Evolutionary conservation across 75 land plant genomes (phyloP).

Genomic region (Isoetes taiwanensis): DNA sequence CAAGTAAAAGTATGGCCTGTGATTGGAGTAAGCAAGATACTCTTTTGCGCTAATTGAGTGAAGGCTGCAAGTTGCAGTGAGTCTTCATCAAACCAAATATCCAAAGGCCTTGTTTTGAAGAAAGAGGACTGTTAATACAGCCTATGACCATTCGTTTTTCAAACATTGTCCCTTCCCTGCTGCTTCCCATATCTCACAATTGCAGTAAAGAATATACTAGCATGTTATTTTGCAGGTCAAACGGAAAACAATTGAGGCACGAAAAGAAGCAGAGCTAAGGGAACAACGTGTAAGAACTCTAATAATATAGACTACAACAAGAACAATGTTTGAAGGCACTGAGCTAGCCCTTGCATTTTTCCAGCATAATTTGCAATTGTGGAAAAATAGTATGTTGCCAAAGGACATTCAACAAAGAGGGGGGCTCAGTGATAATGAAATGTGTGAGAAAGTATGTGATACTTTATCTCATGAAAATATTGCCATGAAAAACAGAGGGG

Average conservation of each 20-base stretch:
- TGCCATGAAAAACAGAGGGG: too few species aligned
- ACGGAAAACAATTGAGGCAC: constrained; percentile 24
- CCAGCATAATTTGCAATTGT: not conserved
- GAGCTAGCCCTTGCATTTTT: not conserved
- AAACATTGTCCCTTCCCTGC: too few species aligned
- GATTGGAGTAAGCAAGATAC: too few species aligned
- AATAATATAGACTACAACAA: not conserved
- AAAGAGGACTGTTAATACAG: too few species aligned
- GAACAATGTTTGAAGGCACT: not conserved
- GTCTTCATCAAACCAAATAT: too few species aligned
- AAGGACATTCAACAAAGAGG: too few species aligned
- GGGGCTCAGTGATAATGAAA: not conserved
- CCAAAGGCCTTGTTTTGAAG: too few species aligned
- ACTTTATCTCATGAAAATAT: not conserved
- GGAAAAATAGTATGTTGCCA: too few species aligned
- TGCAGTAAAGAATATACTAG: not conserved
- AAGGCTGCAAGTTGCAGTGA: too few species aligned
- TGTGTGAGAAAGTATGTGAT: constrained; percentile 6
- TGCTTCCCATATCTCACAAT: too few species aligned
- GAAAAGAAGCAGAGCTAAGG: constrained; percentile 16
- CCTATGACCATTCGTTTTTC: not conserved
- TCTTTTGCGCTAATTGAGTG: too few species aligned
- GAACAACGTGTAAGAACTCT: constrained; percentile 16
- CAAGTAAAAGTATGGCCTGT: too few species aligned
- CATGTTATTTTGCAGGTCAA: constrained; percentile 9